phyloP scores from a whole-genome alignment of 208 protist genomes.

The Leishmania amazonensis region DNA sequence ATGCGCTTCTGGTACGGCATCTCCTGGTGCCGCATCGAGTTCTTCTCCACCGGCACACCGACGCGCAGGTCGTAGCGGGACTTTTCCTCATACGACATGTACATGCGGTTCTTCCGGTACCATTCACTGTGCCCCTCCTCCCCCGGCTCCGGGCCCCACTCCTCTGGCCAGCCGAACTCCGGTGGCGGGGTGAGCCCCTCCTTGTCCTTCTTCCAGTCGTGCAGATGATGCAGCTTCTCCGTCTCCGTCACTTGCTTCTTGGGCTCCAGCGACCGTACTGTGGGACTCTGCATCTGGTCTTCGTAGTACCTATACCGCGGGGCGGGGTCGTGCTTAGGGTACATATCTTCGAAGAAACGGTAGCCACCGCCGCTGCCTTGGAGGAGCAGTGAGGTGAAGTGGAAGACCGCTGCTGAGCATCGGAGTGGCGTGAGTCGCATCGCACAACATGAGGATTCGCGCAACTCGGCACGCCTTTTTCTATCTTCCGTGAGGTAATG shows the following conservation, averaged over 20 bases:
- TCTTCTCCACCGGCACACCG: slow-evolving; percentile 86
- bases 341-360: slow-evolving; percentile 90
- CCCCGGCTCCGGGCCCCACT: slow-evolving; percentile 88
- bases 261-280: slow-evolving; percentile 56
- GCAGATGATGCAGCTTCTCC: slow-evolving; percentile 81
- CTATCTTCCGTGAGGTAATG: neutral
- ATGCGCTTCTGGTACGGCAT: slow-evolving; percentile 87
- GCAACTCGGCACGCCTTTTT: neutral
- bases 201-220: slow-evolving; percentile 76
- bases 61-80: slow-evolving; percentile 74
- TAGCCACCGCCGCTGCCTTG: slow-evolving; percentile 45
- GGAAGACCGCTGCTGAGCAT: slow-evolving; percentile 5
- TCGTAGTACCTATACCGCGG: slow-evolving; percentile 79
- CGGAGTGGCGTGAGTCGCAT: neutral
- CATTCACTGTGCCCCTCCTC: slow-evolving; percentile 85
- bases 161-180: slow-evolving; percentile 88
- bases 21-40: slow-evolving; percentile 86
- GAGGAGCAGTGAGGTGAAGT: slow-evolving; percentile 10
- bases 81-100: slow-evolving; percentile 92
- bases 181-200: slow-evolving; percentile 69
- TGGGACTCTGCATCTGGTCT: slow-evolving; percentile 62
- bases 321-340: slow-evolving; percentile 77
- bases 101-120: slow-evolving; percentile 92
- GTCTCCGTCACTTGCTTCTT: slow-evolving; percentile 75
- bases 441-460: neutral